Evolutionary conservation across 768 basidiomycete species (phyloP), one percentile per base, ranked within the genome.

Genomic region (Floccularia luteovirens): DNA sequence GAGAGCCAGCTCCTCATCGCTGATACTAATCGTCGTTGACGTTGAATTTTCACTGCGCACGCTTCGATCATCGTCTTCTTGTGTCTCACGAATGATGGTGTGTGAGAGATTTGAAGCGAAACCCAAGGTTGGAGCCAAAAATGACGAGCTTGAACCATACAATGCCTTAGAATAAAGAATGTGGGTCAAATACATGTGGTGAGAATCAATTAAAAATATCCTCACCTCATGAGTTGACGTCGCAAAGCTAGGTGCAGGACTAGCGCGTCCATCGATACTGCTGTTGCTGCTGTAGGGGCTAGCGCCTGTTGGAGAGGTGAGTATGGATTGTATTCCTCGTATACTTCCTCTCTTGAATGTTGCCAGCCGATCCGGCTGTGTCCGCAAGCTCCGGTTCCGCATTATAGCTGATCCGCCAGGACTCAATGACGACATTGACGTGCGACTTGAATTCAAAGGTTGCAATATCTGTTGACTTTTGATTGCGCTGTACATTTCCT

Each of bases 71-170:
- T 93, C 90, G 49, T 90, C 90, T 59, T 97, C 93, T 43, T 90
- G 90, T 0, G 88, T 71, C 62, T 98, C 96, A 17, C 84, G 80
- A 52, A 99, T 99, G 56, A 98, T 98, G 3, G 92, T 91, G 55
- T 96, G 87, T 2, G 91, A 90, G 23, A 99, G 71, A 51, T 94
- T 97, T 37, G 88, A 91, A 3, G 92, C 96, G 55, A 99, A 98
- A 3, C 96, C 96, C n/a, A 98, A 72, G 0, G 91, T 79, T 0
- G 91, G 87, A 2, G 83, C 75, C 36, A 89, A 70, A 62, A 87
- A 85, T 10, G 79, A 74, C 8, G 77, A 70, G 53, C 76, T 74
- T 19, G 81, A 79, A 39, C 68, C 75, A 45, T 83, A 76, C 48
- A 76, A 44, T 17, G 68, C 77, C 77, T 82, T 45, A 5, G 36